Conservation (phyloP, 2,329 filamentous ascomycete genomes). For the Coniosporium tulheliwenetii region DNA sequence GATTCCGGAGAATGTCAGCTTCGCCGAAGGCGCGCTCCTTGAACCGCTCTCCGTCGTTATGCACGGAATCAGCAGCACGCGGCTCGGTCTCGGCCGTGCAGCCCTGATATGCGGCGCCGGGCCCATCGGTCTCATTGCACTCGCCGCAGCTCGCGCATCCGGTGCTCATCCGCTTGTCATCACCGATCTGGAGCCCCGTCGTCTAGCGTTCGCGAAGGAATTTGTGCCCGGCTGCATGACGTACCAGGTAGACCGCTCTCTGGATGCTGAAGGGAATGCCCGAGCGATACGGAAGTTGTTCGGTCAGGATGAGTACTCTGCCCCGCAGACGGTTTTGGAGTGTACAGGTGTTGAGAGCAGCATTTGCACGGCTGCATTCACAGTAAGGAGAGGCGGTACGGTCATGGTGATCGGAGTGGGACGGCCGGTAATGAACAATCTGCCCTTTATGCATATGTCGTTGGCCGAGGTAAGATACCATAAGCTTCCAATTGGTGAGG, state of each 20-base stretch:
- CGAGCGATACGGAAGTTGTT: constrained; percentile 10
- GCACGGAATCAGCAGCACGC: constrained; percentile 39
- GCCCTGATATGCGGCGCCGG: constrained; percentile 47
- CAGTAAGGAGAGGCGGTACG: constrained; percentile 9
- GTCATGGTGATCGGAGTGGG: constrained; percentile 21
- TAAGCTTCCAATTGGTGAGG: not conserved
- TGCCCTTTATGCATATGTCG: constrained; percentile 20
- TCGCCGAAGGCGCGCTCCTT: constrained; percentile 44
- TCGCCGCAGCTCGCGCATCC: constrained; percentile 44
- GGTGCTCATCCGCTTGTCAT: constrained; percentile 49
- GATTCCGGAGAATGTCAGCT: constrained; percentile 21
- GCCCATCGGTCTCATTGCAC: constrained; percentile 46
- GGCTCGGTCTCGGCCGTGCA: constrained; percentile 38
- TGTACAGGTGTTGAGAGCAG: constrained; percentile 19
- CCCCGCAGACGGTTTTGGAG: constrained; percentile 14
- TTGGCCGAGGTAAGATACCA: constrained; percentile 10
- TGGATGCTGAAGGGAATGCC: constrained; percentile 10
- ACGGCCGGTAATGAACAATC: constrained; percentile 15
- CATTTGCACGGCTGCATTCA: constrained; percentile 12
- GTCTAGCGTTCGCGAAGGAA: constrained; percentile 35
- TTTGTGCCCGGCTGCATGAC: constrained; percentile 9
- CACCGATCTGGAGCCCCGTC: constrained; percentile 42
- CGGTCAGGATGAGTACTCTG: constrained; percentile 7
- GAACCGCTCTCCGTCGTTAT: constrained; percentile 50
- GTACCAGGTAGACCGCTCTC: constrained; percentile 7